Base-by-base conservation (phyloP, 129 eudicot species). In the Lactuca saligna region DNA sequence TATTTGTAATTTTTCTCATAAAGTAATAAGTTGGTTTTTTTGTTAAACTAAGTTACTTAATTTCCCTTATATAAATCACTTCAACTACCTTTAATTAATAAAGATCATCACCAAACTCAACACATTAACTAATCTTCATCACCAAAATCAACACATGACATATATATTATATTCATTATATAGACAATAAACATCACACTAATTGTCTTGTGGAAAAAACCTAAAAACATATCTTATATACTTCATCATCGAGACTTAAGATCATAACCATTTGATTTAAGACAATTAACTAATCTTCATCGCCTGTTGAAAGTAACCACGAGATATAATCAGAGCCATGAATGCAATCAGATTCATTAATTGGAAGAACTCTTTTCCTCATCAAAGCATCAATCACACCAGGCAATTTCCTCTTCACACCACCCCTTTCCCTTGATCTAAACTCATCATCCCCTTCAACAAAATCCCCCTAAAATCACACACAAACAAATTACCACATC, bases 381-480 rank as follows among this genome's bases (percentile, higher is more conserved):
- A 70, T 66, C 10, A 94, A 74, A 5, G 70, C 65, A 35, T 94
- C 99, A 3, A 94, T 73, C 25, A 83, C 56, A 17, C 60, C 29
- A 4, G 97, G 96, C 51, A 32, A 74, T 65, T 70, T 77, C 74
- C 97, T 82, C 75, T 89, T 87, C 57, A 70, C 54, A 38, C 99
- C 99, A 58, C 99, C 97, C 63, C 96, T 82, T 48, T 87, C 79
- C 70, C 84, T 83, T 6, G 78, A 78, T 1, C 60, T 78, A 68
- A 89, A 87, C 63, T 85, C 88, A 42, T 76, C 91, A 72, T 94
- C 99, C 2, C 85, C 50, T 54, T 85, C 99, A 34, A 74, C 76
- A 71, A 94, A 84, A 87, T 94, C 91, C 14, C 99, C 99, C 99
- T 94, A 81, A 66, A 65, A 61, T 3, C 8, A 49, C 41, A n/a